Evolutionary conservation across 202 grass and related monocot species (phyloP).

Genomic region (Panicum hallii): DNA sequence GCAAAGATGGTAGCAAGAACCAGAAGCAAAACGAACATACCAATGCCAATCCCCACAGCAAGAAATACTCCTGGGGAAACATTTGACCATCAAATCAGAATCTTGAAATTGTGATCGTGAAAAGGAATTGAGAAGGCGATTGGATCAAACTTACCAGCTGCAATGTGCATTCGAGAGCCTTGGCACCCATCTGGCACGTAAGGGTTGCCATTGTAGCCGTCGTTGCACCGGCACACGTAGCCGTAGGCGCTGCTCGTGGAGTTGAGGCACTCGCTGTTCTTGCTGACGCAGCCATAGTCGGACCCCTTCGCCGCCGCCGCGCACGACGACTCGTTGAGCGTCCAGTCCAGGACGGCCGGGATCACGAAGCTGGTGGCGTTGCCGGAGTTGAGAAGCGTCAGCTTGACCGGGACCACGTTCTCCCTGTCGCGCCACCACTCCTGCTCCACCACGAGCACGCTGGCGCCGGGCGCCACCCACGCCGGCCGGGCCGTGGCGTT

Average conservation of each 20-base stretch:
- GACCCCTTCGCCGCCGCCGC: not conserved
- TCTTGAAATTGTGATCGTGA: not conserved
- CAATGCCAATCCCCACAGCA: constrained; percentile 22
- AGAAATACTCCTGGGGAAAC: not conserved
- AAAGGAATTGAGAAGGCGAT: not conserved
- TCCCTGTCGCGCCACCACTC: not conserved
- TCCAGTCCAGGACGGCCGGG: not conserved
- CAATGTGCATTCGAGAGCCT: not conserved
- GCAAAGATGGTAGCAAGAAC: constrained; percentile 1
- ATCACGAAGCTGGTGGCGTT: not conserved
- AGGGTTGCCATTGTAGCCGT: constrained; percentile 24
- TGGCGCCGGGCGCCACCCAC: constrained; percentile 9
- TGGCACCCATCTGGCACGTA: constrained; percentile 37
- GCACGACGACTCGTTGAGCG: not conserved
- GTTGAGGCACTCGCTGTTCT: not conserved
- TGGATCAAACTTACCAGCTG: not conserved
- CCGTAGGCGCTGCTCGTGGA: not conserved
- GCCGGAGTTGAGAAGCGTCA: not conserved
- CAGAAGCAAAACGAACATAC: constrained; percentile 20
- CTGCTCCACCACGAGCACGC: not conserved
- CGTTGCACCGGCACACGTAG: not conserved
- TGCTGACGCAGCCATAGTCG: constrained; percentile 7
- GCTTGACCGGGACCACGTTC: not conserved
- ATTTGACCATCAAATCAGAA: not conserved
- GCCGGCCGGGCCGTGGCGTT: not conserved